Evolutionary conservation across 257 asterid genomes (phyloP), one percentile per base, ranked within the genome.

Genomic region (Paraleonurus japonicus): DNA sequence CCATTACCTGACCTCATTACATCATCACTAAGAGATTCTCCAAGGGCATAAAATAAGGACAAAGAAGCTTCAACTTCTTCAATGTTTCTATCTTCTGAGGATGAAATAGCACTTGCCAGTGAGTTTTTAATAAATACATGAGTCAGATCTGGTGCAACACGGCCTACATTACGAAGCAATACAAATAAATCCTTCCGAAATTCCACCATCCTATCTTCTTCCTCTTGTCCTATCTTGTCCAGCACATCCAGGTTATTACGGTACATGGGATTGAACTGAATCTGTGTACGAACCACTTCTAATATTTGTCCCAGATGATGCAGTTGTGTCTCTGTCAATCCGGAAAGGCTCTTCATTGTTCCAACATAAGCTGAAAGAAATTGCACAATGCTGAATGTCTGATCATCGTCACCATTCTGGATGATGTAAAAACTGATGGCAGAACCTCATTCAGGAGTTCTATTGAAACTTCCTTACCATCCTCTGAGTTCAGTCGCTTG

Each of bases 51-150:
- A 64, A 95, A 80, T 26, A 95, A 87, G 53, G 98, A 92, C 67
- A 95, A 97, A 59, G 98, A 87, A 30, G 95, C 98, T 82, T 95
- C 99, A 67, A 95, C 96, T 74, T 92, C 97, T 81, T 95, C 99
- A 2, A 82, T 90, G 69, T 87, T 87, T 71, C 83, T 85, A 77
- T 92, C 94, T 16, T 79, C 88, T 3, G 90, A 51, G 12, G 95
- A 86, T 37, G 89, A 79, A 55, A 82, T 87, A 60, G 98, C 90
- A 53, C 60, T 82, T 20, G 67, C 83, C 71, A 95, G 45, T 65
- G 97, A 88, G 81, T 86, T 92, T 62, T 92, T 85, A 35, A 95
- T 89, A 81, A 92, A 95, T 67, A 67, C 66, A 71, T 86, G 97
- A 48, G 95, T 92, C 61, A 85, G 84, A 77, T 90, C 91, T 30